Evolutionary conservation across 2,329 filamentous ascomycete genomes (phyloP).

Genomic region (Lecanicillium sp.): DNA sequence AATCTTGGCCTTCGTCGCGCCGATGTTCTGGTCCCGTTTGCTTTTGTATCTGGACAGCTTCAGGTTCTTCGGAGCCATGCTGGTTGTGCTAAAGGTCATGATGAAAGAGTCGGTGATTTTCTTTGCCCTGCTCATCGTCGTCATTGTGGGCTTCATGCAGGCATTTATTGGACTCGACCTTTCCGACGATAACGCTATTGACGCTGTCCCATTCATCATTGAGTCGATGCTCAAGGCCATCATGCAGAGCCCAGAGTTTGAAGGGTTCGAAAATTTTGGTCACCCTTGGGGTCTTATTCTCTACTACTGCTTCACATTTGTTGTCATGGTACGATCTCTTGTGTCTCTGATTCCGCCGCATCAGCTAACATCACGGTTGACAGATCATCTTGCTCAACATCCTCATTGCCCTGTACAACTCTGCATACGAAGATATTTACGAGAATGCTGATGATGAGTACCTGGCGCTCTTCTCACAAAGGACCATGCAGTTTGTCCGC

Average conservation of each 20-base stretch:
- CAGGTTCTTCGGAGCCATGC: slow-evolving; percentile 96
- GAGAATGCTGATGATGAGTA: slow-evolving; percentile 93
- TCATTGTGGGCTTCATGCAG: slow-evolving; percentile 83
- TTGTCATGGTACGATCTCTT: slow-evolving; percentile 68
- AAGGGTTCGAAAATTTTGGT: slow-evolving; percentile 80
- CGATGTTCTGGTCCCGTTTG: slow-evolving; percentile 94
- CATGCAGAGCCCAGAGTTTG: slow-evolving; percentile 87
- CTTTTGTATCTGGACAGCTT: slow-evolving; percentile 88
- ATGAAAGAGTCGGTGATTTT: slow-evolving; percentile 94
- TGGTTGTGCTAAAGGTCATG: slow-evolving; percentile 92
- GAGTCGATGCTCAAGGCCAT: slow-evolving; percentile 83
- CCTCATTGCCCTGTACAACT: slow-evolving; percentile 94
- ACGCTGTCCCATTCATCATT: slow-evolving; percentile 66
- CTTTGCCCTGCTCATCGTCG: slow-evolving; percentile 80
- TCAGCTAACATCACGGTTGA: neutral
- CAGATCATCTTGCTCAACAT: slow-evolving; percentile 79
- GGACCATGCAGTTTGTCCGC: slow-evolving; percentile 94
- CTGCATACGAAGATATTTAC: slow-evolving; percentile 90
- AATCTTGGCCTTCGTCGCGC: slow-evolving; percentile 84
- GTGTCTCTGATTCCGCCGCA: neutral
- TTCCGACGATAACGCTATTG: slow-evolving; percentile 61
- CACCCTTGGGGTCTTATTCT: slow-evolving; percentile 90
- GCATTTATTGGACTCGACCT: slow-evolving; percentile 89
- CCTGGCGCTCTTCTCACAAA: slow-evolving; percentile 84
- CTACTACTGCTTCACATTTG: slow-evolving; percentile 96